Conservation (phyloP, 2,329 filamentous ascomycete genomes). For the Phoma herbarum region DNA sequence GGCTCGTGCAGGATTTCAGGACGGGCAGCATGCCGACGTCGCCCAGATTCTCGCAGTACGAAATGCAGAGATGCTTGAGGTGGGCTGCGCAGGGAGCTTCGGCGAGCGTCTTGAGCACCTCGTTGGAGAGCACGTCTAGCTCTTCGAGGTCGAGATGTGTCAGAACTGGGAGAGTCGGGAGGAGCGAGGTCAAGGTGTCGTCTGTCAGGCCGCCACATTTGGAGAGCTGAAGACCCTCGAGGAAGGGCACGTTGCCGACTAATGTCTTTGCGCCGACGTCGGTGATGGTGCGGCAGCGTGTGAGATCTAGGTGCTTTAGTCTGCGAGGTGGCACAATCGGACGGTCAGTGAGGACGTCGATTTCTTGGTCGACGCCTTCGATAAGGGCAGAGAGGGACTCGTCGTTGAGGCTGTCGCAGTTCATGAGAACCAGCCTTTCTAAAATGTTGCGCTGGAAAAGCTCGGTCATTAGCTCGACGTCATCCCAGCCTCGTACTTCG, state of each 20-base stretch:
- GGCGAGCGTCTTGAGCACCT: conserved; percentile 75
- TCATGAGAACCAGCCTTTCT: conserved; percentile 81
- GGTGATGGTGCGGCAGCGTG: conserved; percentile 78
- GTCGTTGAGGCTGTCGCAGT: conserved; percentile 81
- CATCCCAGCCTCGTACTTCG: conserved; percentile 82
- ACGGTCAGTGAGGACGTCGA: conserved; percentile 80
- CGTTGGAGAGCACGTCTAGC: conserved; percentile 78
- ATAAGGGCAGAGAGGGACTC: conserved; percentile 76
- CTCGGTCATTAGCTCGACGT: conserved; percentile 73
- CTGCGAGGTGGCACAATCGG: conserved; percentile 79
- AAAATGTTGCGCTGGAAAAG: conserved; percentile 84
- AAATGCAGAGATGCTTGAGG: conserved; percentile 84
- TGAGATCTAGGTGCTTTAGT: conserved; percentile 85
- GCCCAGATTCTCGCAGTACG: conserved; percentile 86
- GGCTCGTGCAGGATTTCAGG: conserved; percentile 74
- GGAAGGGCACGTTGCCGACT: conserved; percentile 75
- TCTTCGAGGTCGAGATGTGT: conserved; percentile 93
- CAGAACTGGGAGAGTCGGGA: conserved; percentile 78
- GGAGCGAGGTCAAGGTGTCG: conserved; percentile 72
- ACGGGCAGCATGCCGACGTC: conserved; percentile 86
- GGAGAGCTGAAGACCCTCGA: conserved; percentile 85
- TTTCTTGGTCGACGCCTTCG: conserved; percentile 76
- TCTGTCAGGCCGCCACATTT: conserved; percentile 80
- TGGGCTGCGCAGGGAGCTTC: conserved; percentile 75
- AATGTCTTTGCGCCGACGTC: conserved; percentile 75